Evolutionary conservation across 768 basidiomycete genomes (phyloP), one percentile per base, ranked within the genome.

Genomic region (Daedalea quercina): DNA sequence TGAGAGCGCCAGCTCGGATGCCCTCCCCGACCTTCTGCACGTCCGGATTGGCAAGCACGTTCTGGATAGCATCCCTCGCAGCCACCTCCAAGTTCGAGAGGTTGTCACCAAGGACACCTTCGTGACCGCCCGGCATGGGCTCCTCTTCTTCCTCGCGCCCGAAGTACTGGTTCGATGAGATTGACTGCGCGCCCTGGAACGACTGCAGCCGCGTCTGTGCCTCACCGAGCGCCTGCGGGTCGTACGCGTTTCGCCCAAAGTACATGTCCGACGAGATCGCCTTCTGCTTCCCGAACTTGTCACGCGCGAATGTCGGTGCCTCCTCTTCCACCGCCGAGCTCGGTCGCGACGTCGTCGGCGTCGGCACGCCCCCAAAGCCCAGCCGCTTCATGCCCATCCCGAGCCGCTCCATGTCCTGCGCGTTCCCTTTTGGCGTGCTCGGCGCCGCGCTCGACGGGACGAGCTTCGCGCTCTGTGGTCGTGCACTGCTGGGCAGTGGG

Each of bases 261-360:
- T 87, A 97, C 90, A 94, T 93, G 64, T 98, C 96, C 3, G 93
- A 95, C 4, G 94, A 97, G 67, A 99, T 99, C 50, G 81, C 93
- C 66, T 97, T 99, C 67, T 98, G 96, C 54, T 64, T 68, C 1
- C 92, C 90, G 67, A 98, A 99, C 61, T 90, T 91, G 8, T 94
- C 87, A 53, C 94, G 82, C 1, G 96, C 95, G 17, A 80, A 81
- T 3, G 82, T 93, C 0, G 84, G 82, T 24, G 83, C 72, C 49
- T 89, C 82, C 47, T 84, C 85, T 3, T 44, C 66, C 1, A 69
- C 64, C 1, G 71, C 54, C 58, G 31, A 74, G 68, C 23, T 78
- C 68, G 24, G 74, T 24, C 80, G 70, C 3, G 78, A 69, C 44
- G 84, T 74, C 37, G 81, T 71, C 0, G 82, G 75, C 13, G 78